A percentile compares a stretch with the other conserved stretches of the same genome.
Evolutionary conservation across 306 rosid genomes (phyloP).

Genomic region (Quercus gilva): DNA sequence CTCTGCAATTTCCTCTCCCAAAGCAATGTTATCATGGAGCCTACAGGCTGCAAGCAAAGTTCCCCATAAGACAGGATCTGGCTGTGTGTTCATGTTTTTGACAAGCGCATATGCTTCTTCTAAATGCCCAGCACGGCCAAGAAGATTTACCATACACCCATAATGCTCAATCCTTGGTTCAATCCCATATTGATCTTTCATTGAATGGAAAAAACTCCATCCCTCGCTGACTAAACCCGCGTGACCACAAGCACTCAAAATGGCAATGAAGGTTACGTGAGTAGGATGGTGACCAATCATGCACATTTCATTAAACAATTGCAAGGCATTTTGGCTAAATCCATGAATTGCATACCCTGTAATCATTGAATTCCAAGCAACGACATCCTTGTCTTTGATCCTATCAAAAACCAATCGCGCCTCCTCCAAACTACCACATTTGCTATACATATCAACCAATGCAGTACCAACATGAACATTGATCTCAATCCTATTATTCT

Average conservation of each 20-base stretch:
- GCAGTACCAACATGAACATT: slow-evolving; percentile 66
- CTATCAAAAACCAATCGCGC: slow-evolving; percentile 55
- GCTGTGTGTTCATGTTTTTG: slow-evolving; percentile 52
- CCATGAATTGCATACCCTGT: slow-evolving; percentile 76
- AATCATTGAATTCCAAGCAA: slow-evolving; percentile 83
- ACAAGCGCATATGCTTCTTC: slow-evolving; percentile 71
- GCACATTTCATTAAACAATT: slow-evolving; percentile 59
- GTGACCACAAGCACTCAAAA: slow-evolving; percentile 70
- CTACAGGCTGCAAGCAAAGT: slow-evolving; percentile 81
- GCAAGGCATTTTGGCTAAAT: slow-evolving; percentile 53
- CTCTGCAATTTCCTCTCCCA: slow-evolving; percentile 75
- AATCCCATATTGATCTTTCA: slow-evolving; percentile 49
- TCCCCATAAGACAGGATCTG: slow-evolving; percentile 83
- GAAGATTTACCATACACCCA: slow-evolving; percentile 81
- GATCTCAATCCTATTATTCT: slow-evolving; percentile 36
- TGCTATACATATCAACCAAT: slow-evolving; percentile 76
- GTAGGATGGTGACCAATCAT: slow-evolving; percentile 34
- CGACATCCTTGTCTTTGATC: slow-evolving; percentile 51
- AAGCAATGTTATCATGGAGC: slow-evolving; percentile 51
- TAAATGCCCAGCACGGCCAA: slow-evolving; percentile 70
- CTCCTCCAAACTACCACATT: slow-evolving; percentile 74
- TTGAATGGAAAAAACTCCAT: slow-evolving; percentile 45
- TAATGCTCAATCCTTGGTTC: slow-evolving; percentile 73
- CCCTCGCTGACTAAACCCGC: slow-evolving; percentile 68
- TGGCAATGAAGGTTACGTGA: slow-evolving; percentile 59